Conservation (phyloP, 352 stramenopile species). For the Phytopythium chamaehyphon region DNA sequence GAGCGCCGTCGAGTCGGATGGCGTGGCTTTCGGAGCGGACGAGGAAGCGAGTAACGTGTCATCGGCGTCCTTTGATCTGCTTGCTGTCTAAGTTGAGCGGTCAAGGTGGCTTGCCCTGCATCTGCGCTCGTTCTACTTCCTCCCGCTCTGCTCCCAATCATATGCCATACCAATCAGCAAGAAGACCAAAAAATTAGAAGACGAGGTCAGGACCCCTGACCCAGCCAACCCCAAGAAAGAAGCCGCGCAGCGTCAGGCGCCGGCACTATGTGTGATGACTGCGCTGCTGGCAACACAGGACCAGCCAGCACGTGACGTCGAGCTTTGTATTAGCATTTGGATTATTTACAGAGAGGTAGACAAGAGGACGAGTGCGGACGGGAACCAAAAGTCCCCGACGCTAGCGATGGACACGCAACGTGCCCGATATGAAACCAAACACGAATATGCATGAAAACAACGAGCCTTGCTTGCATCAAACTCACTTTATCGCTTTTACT, state of each 20-base stretch:
- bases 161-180: constrained; percentile 1
- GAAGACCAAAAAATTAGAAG: constrained; percentile 21
- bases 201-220: constrained; percentile 4
- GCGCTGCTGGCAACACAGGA: background rate
- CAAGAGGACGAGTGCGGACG: constrained; percentile 2
- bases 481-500: no score
- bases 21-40: background rate
- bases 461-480: no score
- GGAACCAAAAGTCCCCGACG: background rate
- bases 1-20: background rate
- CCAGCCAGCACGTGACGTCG: background rate
- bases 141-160: background rate
- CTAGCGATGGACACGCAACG: constrained; percentile 6
- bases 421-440: constrained; percentile 1
- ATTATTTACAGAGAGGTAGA: constrained; percentile 2
- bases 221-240: constrained; percentile 6
- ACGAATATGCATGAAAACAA: no score
- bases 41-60: background rate
- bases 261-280: background rate
- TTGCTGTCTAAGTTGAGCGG: background rate
- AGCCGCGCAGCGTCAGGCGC: background rate
- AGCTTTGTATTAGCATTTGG: constrained; percentile 6
- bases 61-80: background rate
- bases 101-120: background rate
- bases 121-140: background rate